These are phyloP conservation scores for Leccinum arenicola DNA, from an alignment of 768 basidiomycete genomes.

Conservation along the genomic window DNA sequence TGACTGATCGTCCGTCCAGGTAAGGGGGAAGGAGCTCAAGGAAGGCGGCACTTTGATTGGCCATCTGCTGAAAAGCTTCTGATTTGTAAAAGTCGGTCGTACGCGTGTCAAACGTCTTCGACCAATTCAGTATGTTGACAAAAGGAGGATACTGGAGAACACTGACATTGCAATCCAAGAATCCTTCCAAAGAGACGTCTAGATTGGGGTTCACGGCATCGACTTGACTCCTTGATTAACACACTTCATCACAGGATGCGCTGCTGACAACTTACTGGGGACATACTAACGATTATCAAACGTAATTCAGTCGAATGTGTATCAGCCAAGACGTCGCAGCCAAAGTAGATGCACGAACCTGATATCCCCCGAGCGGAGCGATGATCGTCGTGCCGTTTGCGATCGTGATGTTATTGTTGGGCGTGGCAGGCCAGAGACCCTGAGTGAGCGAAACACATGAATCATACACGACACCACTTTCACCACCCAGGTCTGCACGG, in stretches of 20 bases:
- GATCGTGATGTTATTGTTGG: conserved; percentile 48
- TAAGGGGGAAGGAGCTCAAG: conserved; percentile 47
- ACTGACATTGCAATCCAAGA: conserved; percentile 54
- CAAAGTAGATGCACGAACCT: conserved; percentile 31
- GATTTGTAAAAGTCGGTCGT: conserved; percentile 58
- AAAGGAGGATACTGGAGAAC: not conserved
- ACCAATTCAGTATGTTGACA: not conserved
- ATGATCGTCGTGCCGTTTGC: conserved; percentile 61
- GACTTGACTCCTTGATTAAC: conserved; percentile 36
- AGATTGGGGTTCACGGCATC: conserved; percentile 61
- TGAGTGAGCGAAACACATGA: conserved; percentile 67
- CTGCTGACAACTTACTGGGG: conserved; percentile 33
- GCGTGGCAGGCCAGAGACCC: conserved; percentile 59
- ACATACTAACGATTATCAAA: conserved; percentile 31
- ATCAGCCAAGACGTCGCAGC: conserved; percentile 3
- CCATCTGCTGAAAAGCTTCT: conserved; percentile 44
- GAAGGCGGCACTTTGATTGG: conserved; percentile 44
- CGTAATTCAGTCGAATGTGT: conserved; percentile 1
- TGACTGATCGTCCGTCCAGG: conserved; percentile 52
- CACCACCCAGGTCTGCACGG: conserved; percentile 67
- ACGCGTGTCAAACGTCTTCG: conserved; percentile 46
- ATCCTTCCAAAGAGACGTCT: conserved; percentile 66
- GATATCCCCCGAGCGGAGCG: conserved; percentile 66
- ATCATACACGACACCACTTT: conserved; percentile 64
- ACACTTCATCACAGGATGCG: not conserved